Percentiles rank a stretch among this genome's conserved stretches.
Conservation (phyloP, 2,329 filamentous ascomycete genomes). For the Microthyrium microscopicum region DNA sequence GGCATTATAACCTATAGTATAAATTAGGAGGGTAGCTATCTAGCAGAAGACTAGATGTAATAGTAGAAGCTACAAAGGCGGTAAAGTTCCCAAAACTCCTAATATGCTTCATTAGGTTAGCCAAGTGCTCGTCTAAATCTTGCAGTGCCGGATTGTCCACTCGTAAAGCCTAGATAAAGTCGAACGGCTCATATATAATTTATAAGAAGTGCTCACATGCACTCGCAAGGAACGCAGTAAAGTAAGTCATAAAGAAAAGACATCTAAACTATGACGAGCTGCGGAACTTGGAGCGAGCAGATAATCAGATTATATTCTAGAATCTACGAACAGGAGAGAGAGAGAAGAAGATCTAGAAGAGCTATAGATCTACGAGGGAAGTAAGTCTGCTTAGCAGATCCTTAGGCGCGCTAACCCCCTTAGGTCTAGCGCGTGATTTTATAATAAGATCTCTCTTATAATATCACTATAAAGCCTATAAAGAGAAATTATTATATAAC, state of each 20-base stretch:
- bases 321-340: too few relatives aligned
- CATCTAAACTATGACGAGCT: too few relatives aligned
- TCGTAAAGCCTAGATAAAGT: slow-evolving; percentile 12
- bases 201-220: slow-evolving; percentile 10
- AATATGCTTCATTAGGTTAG: slow-evolving; percentile 12
- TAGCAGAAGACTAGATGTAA: slow-evolving; percentile 13
- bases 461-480: too few relatives aligned
- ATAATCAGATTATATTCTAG: too few relatives aligned
- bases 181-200: slow-evolving; percentile 9
- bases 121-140: slow-evolving; percentile 11
- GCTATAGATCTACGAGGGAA: too few relatives aligned
- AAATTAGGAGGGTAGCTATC: slow-evolving; percentile 12
- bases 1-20: slow-evolving; percentile 7
- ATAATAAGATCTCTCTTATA: too few relatives aligned
- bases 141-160: slow-evolving; percentile 9
- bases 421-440: too few relatives aligned
- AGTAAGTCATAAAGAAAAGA: slow-evolving; percentile 11
- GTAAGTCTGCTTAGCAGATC: too few relatives aligned
- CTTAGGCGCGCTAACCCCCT: too few relatives aligned
- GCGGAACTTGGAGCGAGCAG: too few relatives aligned
- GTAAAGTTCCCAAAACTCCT: slow-evolving; percentile 10
- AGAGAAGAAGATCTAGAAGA: too few relatives aligned
- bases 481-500: too few relatives aligned
- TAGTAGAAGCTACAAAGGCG: slow-evolving; percentile 12
- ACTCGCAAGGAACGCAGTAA: slow-evolving; percentile 10